phyloP scores from a whole-genome alignment of 306 rosid genomes.

The Quercus wislizeni region DNA sequence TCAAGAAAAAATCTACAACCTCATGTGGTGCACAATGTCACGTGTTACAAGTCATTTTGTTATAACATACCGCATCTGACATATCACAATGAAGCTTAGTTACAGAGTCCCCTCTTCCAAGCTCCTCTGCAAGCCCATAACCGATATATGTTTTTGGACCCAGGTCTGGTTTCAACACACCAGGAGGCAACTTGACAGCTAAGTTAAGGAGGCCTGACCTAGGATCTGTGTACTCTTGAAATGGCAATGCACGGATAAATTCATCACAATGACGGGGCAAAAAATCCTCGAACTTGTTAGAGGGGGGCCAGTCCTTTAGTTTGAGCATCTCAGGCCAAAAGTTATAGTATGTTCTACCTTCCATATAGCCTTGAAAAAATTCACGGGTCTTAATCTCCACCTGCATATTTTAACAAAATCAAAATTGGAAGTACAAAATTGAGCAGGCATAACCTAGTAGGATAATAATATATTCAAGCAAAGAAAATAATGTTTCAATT shows the following conservation, averaged over 20 bases:
- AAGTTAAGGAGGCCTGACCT: slow-evolving; percentile 69
- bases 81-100: slow-evolving; percentile 91
- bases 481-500: background rate
- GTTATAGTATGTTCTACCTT: slow-evolving; percentile 67
- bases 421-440: slow-evolving; percentile 4
- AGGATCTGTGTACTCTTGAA: slow-evolving; percentile 81
- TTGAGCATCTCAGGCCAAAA: slow-evolving; percentile 95
- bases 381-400: slow-evolving; percentile 61
- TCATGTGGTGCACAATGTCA: background rate
- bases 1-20: too few species aligned
- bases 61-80: slow-evolving; percentile 79
- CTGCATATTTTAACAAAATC: slow-evolving; percentile 41
- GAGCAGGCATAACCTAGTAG: slow-evolving; percentile 7
- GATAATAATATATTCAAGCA: slow-evolving; percentile 8
- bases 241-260: slow-evolving; percentile 70
- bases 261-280: slow-evolving; percentile 93
- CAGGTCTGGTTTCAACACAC: slow-evolving; percentile 80
- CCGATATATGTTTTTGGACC: slow-evolving; percentile 93
- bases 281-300: slow-evolving; percentile 77
- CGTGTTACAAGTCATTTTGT: slow-evolving; percentile 8
- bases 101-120: slow-evolving; percentile 92
- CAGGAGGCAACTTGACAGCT: slow-evolving; percentile 78
- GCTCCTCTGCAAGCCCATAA: slow-evolving; percentile 71
- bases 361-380: slow-evolving; percentile 72
- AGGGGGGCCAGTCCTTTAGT: slow-evolving; percentile 95